Evolutionary conservation across 805 yeast species (phyloP).

Genomic region (Sugiyamaella mastotermitis): DNA sequence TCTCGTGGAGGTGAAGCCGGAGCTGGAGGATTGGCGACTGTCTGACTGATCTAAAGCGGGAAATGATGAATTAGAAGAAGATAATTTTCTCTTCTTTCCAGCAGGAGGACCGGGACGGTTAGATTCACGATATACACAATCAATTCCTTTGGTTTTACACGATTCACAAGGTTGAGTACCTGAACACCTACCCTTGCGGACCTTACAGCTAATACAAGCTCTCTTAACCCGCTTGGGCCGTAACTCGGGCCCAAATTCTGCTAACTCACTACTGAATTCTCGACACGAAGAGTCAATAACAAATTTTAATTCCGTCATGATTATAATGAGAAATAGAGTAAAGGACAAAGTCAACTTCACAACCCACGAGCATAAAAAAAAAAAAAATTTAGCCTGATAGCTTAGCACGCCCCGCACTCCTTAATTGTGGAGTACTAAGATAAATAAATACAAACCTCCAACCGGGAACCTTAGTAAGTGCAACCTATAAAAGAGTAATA

Average conservation of each 20-base stretch:
- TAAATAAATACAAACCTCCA: too few species aligned
- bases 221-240: constrained; percentile 19
- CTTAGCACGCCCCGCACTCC: too few species aligned
- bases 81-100: neutral
- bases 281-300: neutral
- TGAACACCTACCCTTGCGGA: constrained; percentile 23
- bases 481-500: too few species aligned
- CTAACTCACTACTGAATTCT: neutral
- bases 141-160: constrained; percentile 14
- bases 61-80: too few species aligned
- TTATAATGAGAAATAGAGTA: neutral
- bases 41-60: too few species aligned
- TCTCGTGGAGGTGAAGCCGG: too few species aligned
- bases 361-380: too few species aligned
- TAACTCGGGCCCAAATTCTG: neutral
- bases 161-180: constrained; percentile 22
- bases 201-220: constrained; percentile 22
- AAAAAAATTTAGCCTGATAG: too few species aligned
- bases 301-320: constrained; percentile 2
- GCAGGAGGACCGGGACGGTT: too few species aligned
- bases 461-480: too few species aligned
- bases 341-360: neutral
- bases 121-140: constrained; percentile 18
- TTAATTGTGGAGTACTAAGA: too few species aligned
- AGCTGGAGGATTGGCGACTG: too few species aligned